These are phyloP conservation scores for Trichoderma citrinoviride DNA, from an alignment of 2,329 filamentous ascomycete genomes.

Conservation along the genomic window DNA sequence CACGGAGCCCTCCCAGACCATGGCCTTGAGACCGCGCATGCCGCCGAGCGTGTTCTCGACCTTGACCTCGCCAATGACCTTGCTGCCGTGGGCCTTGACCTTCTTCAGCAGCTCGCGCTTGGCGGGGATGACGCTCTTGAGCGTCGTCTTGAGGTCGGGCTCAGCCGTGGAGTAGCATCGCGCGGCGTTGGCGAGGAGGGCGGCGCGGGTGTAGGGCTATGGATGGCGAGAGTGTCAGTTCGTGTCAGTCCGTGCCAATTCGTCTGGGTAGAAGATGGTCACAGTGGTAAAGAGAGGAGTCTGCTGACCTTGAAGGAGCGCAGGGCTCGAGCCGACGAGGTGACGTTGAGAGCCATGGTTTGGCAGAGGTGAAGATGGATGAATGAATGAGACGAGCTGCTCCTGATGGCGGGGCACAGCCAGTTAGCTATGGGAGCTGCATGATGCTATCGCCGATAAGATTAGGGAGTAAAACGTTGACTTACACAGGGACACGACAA, in stretches of 20 bases:
- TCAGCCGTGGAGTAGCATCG: conserved; percentile 74
- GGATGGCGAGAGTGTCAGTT: background rate
- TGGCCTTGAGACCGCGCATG: conserved; percentile 95
- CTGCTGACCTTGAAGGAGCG: conserved; percentile 60
- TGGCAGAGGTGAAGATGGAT: conserved; percentile 14
- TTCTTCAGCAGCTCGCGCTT: conserved; percentile 93
- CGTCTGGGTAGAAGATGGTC: no score
- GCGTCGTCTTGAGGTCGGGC: conserved; percentile 83
- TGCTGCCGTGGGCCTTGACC: conserved; percentile 80
- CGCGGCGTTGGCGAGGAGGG: conserved; percentile 32
- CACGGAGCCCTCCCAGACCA: conserved; percentile 98
- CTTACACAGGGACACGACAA: background rate
- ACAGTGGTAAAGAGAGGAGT: no score
- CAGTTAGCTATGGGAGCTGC: conserved; percentile 2
- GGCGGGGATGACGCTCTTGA: conserved; percentile 80
- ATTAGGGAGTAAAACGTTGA: background rate
- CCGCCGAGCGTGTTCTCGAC: conserved; percentile 91
- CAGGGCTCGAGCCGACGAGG: conserved; percentile 60
- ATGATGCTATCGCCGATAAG: background rate
- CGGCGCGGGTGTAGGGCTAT: conserved; percentile 35
- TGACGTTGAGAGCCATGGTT: conserved; percentile 62
- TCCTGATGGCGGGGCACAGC: conserved; percentile 23
- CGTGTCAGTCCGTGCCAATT: background rate
- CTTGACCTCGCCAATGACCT: conserved; percentile 87
- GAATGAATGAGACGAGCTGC: conserved; percentile 1